Evolutionary conservation across 1,284 basidiomycete species (phyloP).

Genomic region (Cerioporus squamosus): DNA sequence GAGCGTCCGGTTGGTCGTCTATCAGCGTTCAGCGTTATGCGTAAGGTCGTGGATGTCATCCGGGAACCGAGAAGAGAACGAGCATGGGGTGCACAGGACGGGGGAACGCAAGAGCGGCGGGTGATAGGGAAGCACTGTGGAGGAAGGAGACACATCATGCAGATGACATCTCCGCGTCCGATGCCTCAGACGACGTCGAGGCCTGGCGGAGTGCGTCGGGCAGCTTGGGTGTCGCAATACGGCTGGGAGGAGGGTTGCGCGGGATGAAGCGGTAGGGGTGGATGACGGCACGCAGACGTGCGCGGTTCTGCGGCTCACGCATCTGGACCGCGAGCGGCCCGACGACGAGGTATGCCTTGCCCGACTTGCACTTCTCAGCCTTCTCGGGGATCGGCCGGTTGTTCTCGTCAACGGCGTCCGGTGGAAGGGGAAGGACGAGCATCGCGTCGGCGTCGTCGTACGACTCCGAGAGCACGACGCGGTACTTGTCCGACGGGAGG

Average conservation of each 20-base stretch:
- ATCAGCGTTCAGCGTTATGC: conserved; percentile 13
- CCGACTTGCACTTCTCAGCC: conserved; percentile 13
- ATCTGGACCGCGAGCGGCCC: conserved; percentile 45
- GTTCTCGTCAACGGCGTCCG: conserved; percentile 15
- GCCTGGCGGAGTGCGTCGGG: conserved; percentile 3
- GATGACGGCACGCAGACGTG: conserved; percentile 51
- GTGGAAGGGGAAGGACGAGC: conserved; percentile 18
- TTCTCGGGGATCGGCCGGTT: conserved; percentile 6
- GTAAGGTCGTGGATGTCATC: conserved; percentile 1
- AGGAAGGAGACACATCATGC: not conserved
- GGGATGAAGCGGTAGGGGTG: conserved; percentile 54
- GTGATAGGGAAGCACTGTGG: no score
- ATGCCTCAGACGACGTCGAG: conserved; percentile 1
- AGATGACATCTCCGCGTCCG: not conserved
- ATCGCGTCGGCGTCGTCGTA: conserved; percentile 22
- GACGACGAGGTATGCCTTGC: conserved; percentile 45
- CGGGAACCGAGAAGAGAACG: not conserved
- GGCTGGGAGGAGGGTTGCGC: conserved; percentile 7
- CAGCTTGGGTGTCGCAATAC: conserved; percentile 1
- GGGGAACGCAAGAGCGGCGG: not conserved
- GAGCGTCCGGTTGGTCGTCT: conserved; percentile 20
- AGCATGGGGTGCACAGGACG: not conserved
- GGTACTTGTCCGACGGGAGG: conserved; percentile 35
- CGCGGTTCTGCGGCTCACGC: conserved; percentile 39
- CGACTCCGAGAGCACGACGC: conserved; percentile 47